Evolutionary conservation across 208 protist genomes (phyloP), one percentile per base, ranked within the genome.

Genomic region (Trypanosomatidae sp.): DNA sequence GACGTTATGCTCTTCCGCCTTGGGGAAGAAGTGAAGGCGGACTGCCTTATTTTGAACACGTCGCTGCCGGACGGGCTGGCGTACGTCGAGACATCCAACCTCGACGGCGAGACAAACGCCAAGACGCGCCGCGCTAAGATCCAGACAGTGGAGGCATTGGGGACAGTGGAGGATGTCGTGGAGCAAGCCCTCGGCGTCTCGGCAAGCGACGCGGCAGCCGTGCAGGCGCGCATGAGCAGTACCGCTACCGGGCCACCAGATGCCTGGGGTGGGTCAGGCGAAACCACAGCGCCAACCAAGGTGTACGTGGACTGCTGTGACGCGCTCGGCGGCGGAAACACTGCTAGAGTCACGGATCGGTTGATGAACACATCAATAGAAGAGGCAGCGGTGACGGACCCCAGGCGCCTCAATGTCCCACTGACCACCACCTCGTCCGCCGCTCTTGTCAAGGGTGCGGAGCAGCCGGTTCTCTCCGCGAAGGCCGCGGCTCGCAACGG

Each of bases 91-190:
- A 98, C 95, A 0, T 80, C 84, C 47, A 93, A 96, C 76, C 82
- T 98, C n/a, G 93, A 98, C 73, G 95, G 95, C n/a, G 91, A 98
- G 75, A 97, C 91, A 13, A 96, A 93, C 76, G 83, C 94, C 65
- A 97, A 98, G 77, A 87, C 88, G 36, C 83, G 90, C 2, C 80
- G 89, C 10, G 91, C 89, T 28, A 88, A 88, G 64, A 78, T 82
- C 44, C 66, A 88, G 58, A 91, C 86, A 1, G 79, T 93, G 49
- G 87, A 91, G 66, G 44, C 43, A 19, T 77, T 95, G 22, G 81
- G 82, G 53, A 95, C 91, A 12, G 84, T 92, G 28, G 88, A 95
- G 77, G 83, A 91, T 73, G 87, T 95, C 69, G 79, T 88, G 44
- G 88, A 88, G 44, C 28, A 71, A 41, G 50, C 86, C 3, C 77